These are phyloP conservation scores for Pseudocercospora macadamiae DNA, from an alignment of 2,329 filamentous ascomycete genomes.

Conservation along the genomic window DNA sequence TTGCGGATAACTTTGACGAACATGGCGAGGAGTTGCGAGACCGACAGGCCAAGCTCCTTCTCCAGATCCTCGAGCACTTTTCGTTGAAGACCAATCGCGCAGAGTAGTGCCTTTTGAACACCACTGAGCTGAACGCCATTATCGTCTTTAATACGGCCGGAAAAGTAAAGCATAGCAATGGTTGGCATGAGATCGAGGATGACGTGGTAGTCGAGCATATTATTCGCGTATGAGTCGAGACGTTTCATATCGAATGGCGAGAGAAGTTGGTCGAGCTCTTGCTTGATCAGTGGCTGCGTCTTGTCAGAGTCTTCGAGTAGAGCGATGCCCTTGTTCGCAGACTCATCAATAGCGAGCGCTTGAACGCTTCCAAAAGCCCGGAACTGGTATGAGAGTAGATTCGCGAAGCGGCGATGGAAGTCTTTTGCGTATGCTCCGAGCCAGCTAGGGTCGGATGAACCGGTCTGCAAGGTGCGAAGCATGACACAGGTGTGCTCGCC, in stretches of 20 bases:
- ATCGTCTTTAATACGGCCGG: conserved; percentile 62
- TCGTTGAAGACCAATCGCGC: conserved; percentile 88
- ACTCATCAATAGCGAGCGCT: conserved; percentile 86
- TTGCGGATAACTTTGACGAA: conserved; percentile 96
- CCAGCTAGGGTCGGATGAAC: conserved; percentile 73
- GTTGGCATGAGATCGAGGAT: conserved; percentile 89
- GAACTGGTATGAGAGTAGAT: conserved; percentile 91
- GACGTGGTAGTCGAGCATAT: conserved; percentile 96
- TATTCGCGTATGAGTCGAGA: conserved; percentile 92
- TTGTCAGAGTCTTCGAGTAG: conserved; percentile 58
- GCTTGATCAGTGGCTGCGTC: conserved; percentile 65
- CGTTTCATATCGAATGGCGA: conserved; percentile 94
- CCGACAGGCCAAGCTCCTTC: conserved; percentile 73
- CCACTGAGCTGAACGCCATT: conserved; percentile 68
- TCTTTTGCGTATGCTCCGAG: conserved; percentile 88
- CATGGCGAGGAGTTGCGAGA: conserved; percentile 86
- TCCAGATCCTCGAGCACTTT: conserved; percentile 83
- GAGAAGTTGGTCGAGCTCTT: conserved; percentile 74
- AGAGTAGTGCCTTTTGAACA: conserved; percentile 83
- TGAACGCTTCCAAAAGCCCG: conserved; percentile 75
- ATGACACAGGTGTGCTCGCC: conserved; percentile 98
- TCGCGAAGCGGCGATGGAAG: conserved; percentile 92
- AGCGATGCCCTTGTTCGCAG: conserved; percentile 72
- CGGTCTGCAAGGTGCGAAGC: conserved; percentile 72
- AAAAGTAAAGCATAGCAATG: conserved; percentile 84